Percentiles rank a stretch among this genome's conserved stretches.
Conservation (phyloP, 257 asterid species). For the Nicotiana noctiflora region DNA sequence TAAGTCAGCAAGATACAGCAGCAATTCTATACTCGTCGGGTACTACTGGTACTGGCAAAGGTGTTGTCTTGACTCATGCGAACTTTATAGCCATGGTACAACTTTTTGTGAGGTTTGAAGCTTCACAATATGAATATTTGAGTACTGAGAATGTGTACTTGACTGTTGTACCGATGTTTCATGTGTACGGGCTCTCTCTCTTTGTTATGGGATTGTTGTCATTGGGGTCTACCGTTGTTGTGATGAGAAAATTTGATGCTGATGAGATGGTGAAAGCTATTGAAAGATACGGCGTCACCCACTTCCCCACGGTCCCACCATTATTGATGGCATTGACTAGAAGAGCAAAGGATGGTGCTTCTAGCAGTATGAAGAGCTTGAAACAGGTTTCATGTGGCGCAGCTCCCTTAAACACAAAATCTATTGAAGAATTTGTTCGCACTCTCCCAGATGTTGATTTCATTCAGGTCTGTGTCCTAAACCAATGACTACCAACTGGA, state of each 20-base stretch:
- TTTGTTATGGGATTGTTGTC: slow-evolving; percentile 68
- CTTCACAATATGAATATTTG: slow-evolving; percentile 41
- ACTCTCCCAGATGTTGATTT: slow-evolving; percentile 66
- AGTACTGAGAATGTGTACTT: slow-evolving; percentile 43
- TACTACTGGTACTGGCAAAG: slow-evolving; percentile 66
- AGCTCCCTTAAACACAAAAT: slow-evolving; percentile 42
- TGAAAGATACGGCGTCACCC: slow-evolving; percentile 56
- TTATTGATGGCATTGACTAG: slow-evolving; percentile 39
- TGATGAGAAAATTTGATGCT: slow-evolving; percentile 53
- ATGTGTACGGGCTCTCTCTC: slow-evolving; percentile 62
- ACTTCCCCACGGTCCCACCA: slow-evolving; percentile 65
- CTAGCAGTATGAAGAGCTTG: slow-evolving; percentile 39
- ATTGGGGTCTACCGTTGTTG: slow-evolving; percentile 52
- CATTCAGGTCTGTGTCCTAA: slow-evolving; percentile 48
- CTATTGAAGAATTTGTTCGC: slow-evolving; percentile 43
- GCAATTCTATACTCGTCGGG: slow-evolving; percentile 77
- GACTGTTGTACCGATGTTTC: slow-evolving; percentile 72
- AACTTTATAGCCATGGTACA: slow-evolving; percentile 64
- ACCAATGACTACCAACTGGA: neutral
- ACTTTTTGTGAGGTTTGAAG: slow-evolving; percentile 59
- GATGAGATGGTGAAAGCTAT: slow-evolving; percentile 60
- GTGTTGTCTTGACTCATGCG: slow-evolving; percentile 55
- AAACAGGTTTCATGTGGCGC: slow-evolving; percentile 83
- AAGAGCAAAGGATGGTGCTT: slow-evolving; percentile 34
- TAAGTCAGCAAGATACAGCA: slow-evolving; percentile 54